A percentile compares a stretch with the other conserved stretches of the same genome.
Conservation (phyloP, 345 rosid genomes). For the Populus deltoides region DNA sequence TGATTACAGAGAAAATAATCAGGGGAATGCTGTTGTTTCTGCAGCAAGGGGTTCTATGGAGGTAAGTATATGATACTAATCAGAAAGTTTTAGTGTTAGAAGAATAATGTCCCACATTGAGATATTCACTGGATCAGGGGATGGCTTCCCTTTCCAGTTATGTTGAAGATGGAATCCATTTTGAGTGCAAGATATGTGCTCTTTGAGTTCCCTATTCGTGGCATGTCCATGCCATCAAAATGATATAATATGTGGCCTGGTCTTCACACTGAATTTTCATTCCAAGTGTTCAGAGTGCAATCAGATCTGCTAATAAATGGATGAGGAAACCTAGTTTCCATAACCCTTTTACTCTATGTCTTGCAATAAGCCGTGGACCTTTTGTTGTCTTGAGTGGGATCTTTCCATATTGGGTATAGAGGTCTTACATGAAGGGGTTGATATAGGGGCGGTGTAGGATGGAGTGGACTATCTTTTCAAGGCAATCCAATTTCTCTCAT, state of each 20-base stretch:
- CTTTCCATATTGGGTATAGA: not conserved
- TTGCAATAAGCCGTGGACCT: not conserved
- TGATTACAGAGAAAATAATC: slow-evolving; percentile 59
- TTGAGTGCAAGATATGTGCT: not conserved
- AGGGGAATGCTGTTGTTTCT: slow-evolving; percentile 45
- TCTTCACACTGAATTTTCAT: not conserved
- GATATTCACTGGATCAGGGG: not conserved
- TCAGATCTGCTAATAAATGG: not conserved
- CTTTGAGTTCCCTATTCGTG: not conserved
- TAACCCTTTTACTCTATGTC: not conserved
- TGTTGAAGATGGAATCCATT: not conserved
- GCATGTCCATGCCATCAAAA: not conserved
- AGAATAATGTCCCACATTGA: not conserved
- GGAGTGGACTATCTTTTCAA: not conserved
- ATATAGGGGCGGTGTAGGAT: not conserved
- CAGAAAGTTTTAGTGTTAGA: not conserved
- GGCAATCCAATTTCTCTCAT: not conserved
- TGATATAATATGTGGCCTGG: not conserved
- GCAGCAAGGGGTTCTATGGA: slow-evolving; percentile 58
- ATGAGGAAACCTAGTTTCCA: not conserved
- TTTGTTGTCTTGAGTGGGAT: not conserved
- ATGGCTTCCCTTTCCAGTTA: not conserved
- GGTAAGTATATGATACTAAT: slow-evolving; percentile 39
- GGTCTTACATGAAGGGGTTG: not conserved
- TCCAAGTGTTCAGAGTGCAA: not conserved